Evolutionary conservation across 208 protist genomes (phyloP), one percentile per base, ranked within the genome.

Genomic region (Jaenimonas drosophilae): DNA sequence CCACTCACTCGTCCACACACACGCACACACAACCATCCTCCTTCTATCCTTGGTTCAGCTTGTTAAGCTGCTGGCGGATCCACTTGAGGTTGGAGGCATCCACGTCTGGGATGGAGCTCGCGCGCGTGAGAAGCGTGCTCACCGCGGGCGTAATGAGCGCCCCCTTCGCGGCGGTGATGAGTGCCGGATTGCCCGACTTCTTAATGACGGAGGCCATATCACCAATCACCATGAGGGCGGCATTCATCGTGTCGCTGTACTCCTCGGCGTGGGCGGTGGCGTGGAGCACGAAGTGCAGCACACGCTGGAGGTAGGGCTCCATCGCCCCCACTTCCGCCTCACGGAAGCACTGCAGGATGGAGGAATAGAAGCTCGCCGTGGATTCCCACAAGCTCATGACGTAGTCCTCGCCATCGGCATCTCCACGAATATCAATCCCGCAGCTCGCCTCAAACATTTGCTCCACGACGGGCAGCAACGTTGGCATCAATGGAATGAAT

Each of bases 401-500:
- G 50, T 88, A 91, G 49, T 88, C 74, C 49, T 91, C 76, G 38
- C 70, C 56, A 9, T 91, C 76, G 1, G 65, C 40, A 67, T 90
- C 76, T 5, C 83, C 76, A 28, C 50, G 55, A 28, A 84, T 59
- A 50, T 89, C 71, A 24, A 88, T 68, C 19, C 49, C 37, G 50
- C 56, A 60, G 49, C 74, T 88, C 2, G 70, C 70, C 39, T 70
- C 45, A 57, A 83, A 89, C 42, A 89, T 69, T 4, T 49, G 33
- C 2, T 78, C 31, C 2, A 96, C 64, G 43, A 97, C 56, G 23
- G 46, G 36, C 72, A 97, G 79, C 30, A 97, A 76, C 7, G 52
- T 45, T 23, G 42, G 29, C 20, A 98, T 59, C 72, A 96, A 97
- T 16, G 75, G 76, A 28, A 74, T 65, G 56, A 98, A 97, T 14